A percentile compares a stretch with the other conserved stretches of the same genome.
Evolutionary conservation across 768 basidiomycete genomes (phyloP).

Genomic region (Arthromyces matolae): DNA sequence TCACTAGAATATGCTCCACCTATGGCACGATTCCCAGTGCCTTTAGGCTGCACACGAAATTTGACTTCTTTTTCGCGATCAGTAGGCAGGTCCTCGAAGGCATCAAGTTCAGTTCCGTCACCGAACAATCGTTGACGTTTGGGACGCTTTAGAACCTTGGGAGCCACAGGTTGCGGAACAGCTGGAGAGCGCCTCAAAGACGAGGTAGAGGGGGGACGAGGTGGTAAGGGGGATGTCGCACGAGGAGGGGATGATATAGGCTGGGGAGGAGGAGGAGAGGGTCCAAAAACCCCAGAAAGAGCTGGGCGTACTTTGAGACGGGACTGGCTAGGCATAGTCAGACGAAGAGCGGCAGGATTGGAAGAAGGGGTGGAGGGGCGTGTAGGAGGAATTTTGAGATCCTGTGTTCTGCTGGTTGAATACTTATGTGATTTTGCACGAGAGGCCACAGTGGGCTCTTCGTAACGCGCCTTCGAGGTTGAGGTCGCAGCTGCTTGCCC

Average conservation of each 20-base stretch:
- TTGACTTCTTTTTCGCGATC: slow-evolving; percentile 78
- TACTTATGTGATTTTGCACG: slow-evolving; percentile 68
- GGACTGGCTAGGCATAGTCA: slow-evolving; percentile 85
- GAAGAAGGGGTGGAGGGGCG: slow-evolving; percentile 78
- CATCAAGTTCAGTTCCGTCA: slow-evolving; percentile 88
- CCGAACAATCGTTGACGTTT: slow-evolving; percentile 77
- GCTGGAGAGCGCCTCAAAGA: slow-evolving; percentile 40
- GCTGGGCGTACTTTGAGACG: slow-evolving; percentile 72
- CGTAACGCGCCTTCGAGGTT: slow-evolving; percentile 54
- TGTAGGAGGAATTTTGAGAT: slow-evolving; percentile 70
- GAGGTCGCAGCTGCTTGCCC: slow-evolving; percentile 36
- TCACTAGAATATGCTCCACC: slow-evolving; percentile 46
- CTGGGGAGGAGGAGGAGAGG: slow-evolving; percentile 38
- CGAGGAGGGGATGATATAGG: slow-evolving; percentile 54
- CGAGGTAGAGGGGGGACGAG: slow-evolving; percentile 55
- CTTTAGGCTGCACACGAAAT: slow-evolving; percentile 74
- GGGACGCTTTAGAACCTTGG: slow-evolving; percentile 70
- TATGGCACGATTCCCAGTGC: slow-evolving; percentile 59
- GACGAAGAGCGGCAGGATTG: slow-evolving; percentile 69
- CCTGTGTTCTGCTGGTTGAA: slow-evolving; percentile 62
- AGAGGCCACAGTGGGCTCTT: slow-evolving; percentile 78
- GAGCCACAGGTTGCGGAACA: slow-evolving; percentile 41
- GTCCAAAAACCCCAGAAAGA: slow-evolving; percentile 71
- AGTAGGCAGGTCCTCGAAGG: slow-evolving; percentile 81
- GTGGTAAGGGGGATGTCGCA: slow-evolving; percentile 9